A percentile compares a stretch with the other conserved stretches of the same genome.
Evolutionary conservation across 371 early-diverging fungal species (phyloP).

Genomic region (Syncephalastrum monosporum): DNA sequence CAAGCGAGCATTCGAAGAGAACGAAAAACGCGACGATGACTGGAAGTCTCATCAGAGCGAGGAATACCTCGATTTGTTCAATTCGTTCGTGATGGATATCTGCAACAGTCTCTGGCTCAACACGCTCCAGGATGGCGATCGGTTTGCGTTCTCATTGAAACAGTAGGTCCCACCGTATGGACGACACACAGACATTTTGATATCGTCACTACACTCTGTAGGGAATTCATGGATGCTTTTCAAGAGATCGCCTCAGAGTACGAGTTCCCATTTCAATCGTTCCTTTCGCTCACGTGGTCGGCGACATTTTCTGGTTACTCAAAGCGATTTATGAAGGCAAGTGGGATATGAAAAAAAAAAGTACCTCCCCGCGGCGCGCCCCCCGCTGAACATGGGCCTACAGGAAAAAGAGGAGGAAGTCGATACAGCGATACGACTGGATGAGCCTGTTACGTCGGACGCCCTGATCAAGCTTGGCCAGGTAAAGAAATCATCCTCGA

Average conservation of each 20-base stretch:
- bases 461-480: slow-evolving; percentile 19
- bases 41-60: slow-evolving; percentile 38
- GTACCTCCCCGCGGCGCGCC: too few relatives aligned
- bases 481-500: slow-evolving; percentile 24
- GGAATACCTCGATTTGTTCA: slow-evolving; percentile 53
- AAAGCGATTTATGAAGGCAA: slow-evolving; percentile 39
- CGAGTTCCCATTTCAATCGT: slow-evolving; percentile 28
- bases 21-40: slow-evolving; percentile 26
- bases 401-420: slow-evolving; percentile 14
- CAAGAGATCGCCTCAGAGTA: slow-evolving; percentile 7
- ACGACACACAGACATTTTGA: too few relatives aligned
- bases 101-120: slow-evolving; percentile 53
- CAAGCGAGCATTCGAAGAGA: slow-evolving; percentile 40
- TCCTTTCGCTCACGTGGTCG: slow-evolving; percentile 52
- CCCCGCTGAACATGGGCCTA: slow-evolving; percentile 3
- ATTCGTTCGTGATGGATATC: slow-evolving; percentile 57
- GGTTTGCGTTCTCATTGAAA: too few relatives aligned
- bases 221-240: slow-evolving; percentile 27
- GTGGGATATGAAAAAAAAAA: slow-evolving; percentile 2
- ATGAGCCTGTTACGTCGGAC: slow-evolving; percentile 27
- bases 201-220: slow-evolving; percentile 5
- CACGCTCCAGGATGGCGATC: too few relatives aligned
- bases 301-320: slow-evolving; percentile 42
- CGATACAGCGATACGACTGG: slow-evolving; percentile 5
- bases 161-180: too few relatives aligned